A percentile compares a stretch with the other conserved stretches of the same genome.
Evolutionary conservation across 768 basidiomycete genomes (phyloP).

Genomic region (Cyclocybe aegerita): DNA sequence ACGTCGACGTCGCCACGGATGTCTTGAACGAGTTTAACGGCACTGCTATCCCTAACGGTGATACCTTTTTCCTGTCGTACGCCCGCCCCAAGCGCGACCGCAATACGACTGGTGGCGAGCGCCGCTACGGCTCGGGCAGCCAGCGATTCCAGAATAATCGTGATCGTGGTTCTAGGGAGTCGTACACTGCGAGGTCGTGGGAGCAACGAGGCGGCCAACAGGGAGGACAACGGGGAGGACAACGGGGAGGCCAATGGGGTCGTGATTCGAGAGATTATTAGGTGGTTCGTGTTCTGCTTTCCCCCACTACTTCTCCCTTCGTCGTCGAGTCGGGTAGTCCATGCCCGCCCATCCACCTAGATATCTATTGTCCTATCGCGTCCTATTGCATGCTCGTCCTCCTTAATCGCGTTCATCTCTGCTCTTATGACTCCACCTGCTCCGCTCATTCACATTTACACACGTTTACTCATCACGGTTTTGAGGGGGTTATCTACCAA

Average conservation of each 20-base stretch:
- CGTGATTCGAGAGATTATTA: not conserved
- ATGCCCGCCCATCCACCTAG: no score
- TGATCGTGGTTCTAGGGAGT: not conserved
- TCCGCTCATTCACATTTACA: no score
- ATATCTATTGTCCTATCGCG: no score
- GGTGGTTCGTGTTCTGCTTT: no score
- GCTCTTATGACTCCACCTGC: no score
- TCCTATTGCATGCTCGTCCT: no score
- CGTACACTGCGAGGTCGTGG: not conserved
- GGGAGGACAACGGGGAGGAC: not conserved
- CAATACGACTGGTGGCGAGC: no score
- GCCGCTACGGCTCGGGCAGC: not conserved
- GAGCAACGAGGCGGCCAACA: not conserved
- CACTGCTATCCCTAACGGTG: conserved; percentile 30
- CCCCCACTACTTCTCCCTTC: no score
- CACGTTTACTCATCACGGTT: no score
- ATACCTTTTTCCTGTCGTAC: conserved; percentile 37
- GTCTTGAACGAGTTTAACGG: conserved; percentile 46
- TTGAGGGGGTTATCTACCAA: no score
- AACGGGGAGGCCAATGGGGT: not conserved
- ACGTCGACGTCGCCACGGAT: conserved; percentile 42
- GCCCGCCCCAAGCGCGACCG: conserved; percentile 25
- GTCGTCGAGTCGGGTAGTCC: no score
- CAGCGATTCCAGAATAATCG: not conserved
- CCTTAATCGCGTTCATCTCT: no score